Evolutionary conservation across 345 rosid genomes (phyloP).

Genomic region (Gossypium mustelinum): DNA sequence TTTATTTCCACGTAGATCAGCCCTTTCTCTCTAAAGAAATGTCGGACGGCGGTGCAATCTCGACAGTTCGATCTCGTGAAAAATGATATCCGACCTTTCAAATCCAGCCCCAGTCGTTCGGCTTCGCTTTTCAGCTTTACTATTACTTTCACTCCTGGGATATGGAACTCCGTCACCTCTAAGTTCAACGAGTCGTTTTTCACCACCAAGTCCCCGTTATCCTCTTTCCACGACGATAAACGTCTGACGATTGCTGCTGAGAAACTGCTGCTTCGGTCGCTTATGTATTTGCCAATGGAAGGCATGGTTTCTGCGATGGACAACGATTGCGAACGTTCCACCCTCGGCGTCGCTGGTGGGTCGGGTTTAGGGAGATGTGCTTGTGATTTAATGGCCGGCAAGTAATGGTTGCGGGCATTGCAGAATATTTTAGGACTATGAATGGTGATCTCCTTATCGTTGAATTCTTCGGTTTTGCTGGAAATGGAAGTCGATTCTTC

Average conservation of each 20-base stretch:
- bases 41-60: conserved; percentile 78
- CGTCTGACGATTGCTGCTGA: conserved; percentile 52
- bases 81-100: conserved; percentile 57
- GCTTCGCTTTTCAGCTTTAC: conserved; percentile 49
- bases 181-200: conserved; percentile 17
- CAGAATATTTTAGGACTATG: neutral
- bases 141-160: conserved; percentile 71
- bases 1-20: conserved; percentile 71
- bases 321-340: conserved; percentile 27
- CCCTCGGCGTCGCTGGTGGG: conserved; percentile 15
- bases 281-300: conserved; percentile 46
- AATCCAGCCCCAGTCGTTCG: conserved; percentile 14
- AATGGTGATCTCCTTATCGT: neutral
- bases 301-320: conserved; percentile 38
- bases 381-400: conserved; percentile 45
- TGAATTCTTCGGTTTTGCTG: neutral
- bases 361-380: conserved; percentile 70
- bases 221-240: conserved; percentile 32
- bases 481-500: neutral
- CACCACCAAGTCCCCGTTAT: neutral
- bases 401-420: neutral
- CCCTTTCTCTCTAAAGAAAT: conserved; percentile 52
- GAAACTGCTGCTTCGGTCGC: conserved; percentile 51
- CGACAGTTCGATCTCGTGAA: conserved; percentile 82
- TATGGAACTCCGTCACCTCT: conserved; percentile 59